Percentiles rank a stretch among this genome's conserved stretches.
phyloP scores from a whole-genome alignment of 352 stramenopile species.

The Phytophthora macrochlamydospora region DNA sequence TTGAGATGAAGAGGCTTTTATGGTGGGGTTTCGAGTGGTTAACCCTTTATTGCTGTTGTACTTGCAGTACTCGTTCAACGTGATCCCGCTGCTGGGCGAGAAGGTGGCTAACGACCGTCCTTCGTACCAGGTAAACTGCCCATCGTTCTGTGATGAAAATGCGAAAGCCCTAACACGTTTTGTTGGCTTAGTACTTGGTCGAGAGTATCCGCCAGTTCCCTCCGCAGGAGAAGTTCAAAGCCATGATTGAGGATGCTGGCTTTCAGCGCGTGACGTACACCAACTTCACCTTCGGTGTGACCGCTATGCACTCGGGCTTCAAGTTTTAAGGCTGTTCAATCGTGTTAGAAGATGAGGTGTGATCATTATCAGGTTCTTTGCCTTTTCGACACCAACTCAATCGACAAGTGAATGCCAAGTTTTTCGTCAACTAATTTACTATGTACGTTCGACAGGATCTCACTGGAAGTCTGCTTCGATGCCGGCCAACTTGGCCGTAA shows the following conservation, averaged over 20 bases:
- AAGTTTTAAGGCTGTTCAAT: conserved; percentile 73
- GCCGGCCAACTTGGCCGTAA: conserved; percentile 75
- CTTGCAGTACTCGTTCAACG: conserved; percentile 96
- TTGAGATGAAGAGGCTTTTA: background rate
- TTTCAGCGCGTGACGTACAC: conserved; percentile 94
- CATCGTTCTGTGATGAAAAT: too few relatives aligned
- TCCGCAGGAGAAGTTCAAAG: conserved; percentile 95
- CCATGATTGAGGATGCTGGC: conserved; percentile 94
- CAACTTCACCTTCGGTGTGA: conserved; percentile 98
- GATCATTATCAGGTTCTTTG: too few relatives aligned
- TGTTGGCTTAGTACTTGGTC: conserved; percentile 92
- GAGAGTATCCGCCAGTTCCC: conserved; percentile 99
- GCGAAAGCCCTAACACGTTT: too few relatives aligned
- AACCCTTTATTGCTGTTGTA: conserved; percentile 10
- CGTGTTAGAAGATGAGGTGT: too few relatives aligned
- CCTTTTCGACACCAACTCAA: background rate
- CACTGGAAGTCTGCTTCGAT: conserved; percentile 39
- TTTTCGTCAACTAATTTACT: background rate
- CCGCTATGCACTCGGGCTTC: conserved; percentile 97
- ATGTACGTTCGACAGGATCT: background rate
- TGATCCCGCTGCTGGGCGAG: conserved; percentile 96
- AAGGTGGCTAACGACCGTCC: conserved; percentile 95
- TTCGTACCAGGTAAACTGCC: conserved; percentile 92
- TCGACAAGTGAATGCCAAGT: background rate
- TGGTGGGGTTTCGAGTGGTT: background rate